Evolutionary conservation across 305 asterid species (phyloP), one percentile per base, ranked within the genome.

Genomic region (Fraxinus paxiana): DNA sequence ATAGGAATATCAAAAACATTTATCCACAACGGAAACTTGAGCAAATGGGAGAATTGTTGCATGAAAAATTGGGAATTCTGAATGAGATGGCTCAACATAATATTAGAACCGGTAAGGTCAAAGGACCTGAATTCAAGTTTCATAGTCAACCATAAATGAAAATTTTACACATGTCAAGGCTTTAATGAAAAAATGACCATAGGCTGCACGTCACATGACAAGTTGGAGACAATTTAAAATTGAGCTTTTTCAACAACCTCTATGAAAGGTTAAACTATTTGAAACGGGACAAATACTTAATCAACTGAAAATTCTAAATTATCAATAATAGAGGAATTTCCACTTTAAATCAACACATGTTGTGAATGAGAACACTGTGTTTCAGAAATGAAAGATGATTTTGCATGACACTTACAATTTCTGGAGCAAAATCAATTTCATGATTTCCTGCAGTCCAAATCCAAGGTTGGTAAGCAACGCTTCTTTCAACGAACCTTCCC

Each of bases 391-490:
- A 26, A 30, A 5, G 30, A 56, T 22, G 59, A 81, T 51, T 26
- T 18, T n/a, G 34, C 24, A 77, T 0, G 65, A n/a, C 2, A 73
- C 96, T 84, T 76, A 95, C 98, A 73, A 95, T 83, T 82, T 92
- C 92, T 2, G 98, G 98, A 43, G 88, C 92, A 82, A 86, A 92
- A 85, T 92, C 97, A 18, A 95, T 22, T 86, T 95, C 98, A 43
- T 95, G 98, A 80, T 95, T 95, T 73, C 98, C 98, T 0, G 90
- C 88, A 0, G 96, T 91, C 98, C 98, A 95, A 86, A 95, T 91
- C 98, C 98, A 95, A 61, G 98, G 98, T 65, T 95, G 98, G 87
- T 95, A 92, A 33, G 98, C 98, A 75, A 79, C 88, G 73, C 93
- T 92, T 87, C 97, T 90, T 85, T 95, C 98, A 6, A 92, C 91